Percentiles rank a stretch among this genome's conserved stretches.
Conservation (phyloP, 768 basidiomycete genomes). For the Fomitopsis serialis region DNA sequence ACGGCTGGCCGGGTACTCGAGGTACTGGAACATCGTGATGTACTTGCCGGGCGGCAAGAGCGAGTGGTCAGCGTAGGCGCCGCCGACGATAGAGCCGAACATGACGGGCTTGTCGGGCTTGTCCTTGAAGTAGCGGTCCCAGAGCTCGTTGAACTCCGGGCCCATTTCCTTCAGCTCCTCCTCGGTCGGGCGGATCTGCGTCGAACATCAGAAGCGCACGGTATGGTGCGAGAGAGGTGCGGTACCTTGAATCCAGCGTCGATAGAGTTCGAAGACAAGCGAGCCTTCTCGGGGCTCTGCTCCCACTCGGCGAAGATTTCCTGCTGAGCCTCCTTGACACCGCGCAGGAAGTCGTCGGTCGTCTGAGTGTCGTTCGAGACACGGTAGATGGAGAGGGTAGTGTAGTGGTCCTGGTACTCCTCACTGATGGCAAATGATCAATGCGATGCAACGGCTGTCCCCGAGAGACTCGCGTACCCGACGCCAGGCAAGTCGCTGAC, state of each 20-base stretch:
- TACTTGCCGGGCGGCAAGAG: constrained; percentile 69
- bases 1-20: constrained; percentile 71
- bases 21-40: constrained; percentile 71
- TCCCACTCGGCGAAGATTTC: constrained; percentile 66
- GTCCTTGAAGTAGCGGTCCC: constrained; percentile 71
- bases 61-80: constrained; percentile 67
- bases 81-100: constrained; percentile 67
- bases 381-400: constrained; percentile 60
- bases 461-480: constrained; percentile 35
- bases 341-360: constrained; percentile 66
- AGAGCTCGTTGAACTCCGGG: constrained; percentile 67
- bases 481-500: constrained; percentile 70
- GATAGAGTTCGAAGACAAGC: constrained; percentile 65
- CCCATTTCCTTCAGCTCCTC: constrained; percentile 73
- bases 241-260: constrained; percentile 69
- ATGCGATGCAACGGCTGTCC: too few relatives aligned
- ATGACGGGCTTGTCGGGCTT: constrained; percentile 78
- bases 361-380: constrained; percentile 62
- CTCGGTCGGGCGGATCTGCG: constrained; percentile 61
- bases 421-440: constrained; percentile 35
- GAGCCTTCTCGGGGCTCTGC: constrained; percentile 58
- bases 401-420: constrained; percentile 73
- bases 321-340: constrained; percentile 50
- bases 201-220: neutral
- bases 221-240: neutral